A percentile compares a stretch with the other conserved stretches of the same genome.
Conservation (phyloP, 2,329 filamentous ascomycete species). For the Penicillium sp. region DNA sequence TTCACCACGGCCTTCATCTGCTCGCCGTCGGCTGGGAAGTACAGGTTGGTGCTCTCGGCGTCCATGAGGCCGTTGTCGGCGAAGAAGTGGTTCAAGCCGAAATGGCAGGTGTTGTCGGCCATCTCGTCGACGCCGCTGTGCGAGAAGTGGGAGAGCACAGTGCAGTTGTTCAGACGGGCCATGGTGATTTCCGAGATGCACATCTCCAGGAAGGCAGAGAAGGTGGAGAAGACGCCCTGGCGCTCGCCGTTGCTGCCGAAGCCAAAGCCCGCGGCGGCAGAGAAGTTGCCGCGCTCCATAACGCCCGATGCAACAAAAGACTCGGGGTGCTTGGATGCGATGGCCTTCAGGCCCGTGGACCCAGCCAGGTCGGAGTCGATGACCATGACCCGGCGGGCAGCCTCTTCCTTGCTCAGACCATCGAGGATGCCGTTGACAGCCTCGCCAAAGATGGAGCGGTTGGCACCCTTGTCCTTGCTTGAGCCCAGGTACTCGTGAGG, state of each 20-base stretch:
- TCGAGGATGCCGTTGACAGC: constrained; percentile 40
- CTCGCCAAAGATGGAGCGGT: constrained; percentile 41
- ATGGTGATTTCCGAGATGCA: constrained; percentile 43
- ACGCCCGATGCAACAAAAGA: constrained; percentile 41
- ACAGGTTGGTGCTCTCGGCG: constrained; percentile 34
- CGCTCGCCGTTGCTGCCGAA: constrained; percentile 36
- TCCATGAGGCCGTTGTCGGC: constrained; percentile 43
- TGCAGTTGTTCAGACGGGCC: constrained; percentile 40
- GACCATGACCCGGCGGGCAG: constrained; percentile 38
- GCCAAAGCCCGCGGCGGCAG: constrained; percentile 41
- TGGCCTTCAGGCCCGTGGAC: constrained; percentile 41
- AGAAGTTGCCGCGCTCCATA: constrained; percentile 44
- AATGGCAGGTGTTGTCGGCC: constrained; percentile 45
- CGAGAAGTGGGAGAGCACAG: constrained; percentile 41
- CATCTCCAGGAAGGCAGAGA: constrained; percentile 44
- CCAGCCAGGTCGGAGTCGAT: constrained; percentile 44
- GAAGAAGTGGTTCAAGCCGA: constrained; percentile 43
- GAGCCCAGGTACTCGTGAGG: constrained; percentile 36
- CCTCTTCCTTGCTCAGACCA: constrained; percentile 38
- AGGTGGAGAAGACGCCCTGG: constrained; percentile 43
- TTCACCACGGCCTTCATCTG: constrained; percentile 41
- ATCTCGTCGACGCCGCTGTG: constrained; percentile 44
- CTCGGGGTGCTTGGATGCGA: constrained; percentile 37
- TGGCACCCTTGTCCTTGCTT: constrained; percentile 37
- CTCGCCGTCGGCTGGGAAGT: constrained; percentile 43